phyloP scores from a whole-genome alignment of 768 basidiomycete genomes.

The Macrolepiota fuliginosa region DNA sequence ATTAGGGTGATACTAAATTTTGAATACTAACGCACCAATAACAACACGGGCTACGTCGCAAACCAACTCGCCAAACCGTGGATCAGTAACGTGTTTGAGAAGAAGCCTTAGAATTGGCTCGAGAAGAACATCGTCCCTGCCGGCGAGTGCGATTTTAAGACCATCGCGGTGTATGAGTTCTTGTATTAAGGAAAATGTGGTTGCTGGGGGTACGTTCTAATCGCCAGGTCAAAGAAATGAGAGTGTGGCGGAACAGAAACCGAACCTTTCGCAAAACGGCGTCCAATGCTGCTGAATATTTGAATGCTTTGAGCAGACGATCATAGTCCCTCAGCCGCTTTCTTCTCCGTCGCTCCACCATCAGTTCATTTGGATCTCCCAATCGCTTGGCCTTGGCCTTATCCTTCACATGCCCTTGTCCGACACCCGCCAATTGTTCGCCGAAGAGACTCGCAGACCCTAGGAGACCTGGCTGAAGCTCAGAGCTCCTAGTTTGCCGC shows the following conservation, averaged over 20 bases:
- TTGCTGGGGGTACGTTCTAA: conserved; percentile 81
- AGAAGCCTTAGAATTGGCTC: conserved; percentile 90
- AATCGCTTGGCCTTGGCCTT: conserved; percentile 45
- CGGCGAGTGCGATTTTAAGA: conserved; percentile 77
- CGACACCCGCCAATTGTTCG: conserved; percentile 23
- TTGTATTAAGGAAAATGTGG: conserved; percentile 86
- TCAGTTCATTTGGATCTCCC: conserved; percentile 72
- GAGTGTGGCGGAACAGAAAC: not conserved
- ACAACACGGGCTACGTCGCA: conserved; percentile 78
- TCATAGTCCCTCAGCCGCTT: conserved; percentile 86
- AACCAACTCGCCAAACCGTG: conserved; percentile 89
- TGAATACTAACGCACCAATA: conserved; percentile 59
- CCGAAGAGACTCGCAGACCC: conserved; percentile 11
- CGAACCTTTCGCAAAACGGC: conserved; percentile 82
- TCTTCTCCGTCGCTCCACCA: conserved; percentile 68
- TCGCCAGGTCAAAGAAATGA: conserved; percentile 3
- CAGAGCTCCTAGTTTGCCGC: conserved; percentile 74
- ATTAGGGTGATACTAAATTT: not conserved
- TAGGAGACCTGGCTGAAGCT: conserved; percentile 35
- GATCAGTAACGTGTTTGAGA: conserved; percentile 81
- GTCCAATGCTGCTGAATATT: conserved; percentile 93
- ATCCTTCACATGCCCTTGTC: conserved; percentile 47
- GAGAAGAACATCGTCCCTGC: conserved; percentile 90
- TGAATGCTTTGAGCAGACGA: conserved; percentile 84
- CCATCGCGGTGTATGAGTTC: conserved; percentile 93